Percentiles rank a stretch among this genome's conserved stretches.
Conservation (phyloP, 1,139 yeast genomes). For the Geotrichum aggregatum region DNA sequence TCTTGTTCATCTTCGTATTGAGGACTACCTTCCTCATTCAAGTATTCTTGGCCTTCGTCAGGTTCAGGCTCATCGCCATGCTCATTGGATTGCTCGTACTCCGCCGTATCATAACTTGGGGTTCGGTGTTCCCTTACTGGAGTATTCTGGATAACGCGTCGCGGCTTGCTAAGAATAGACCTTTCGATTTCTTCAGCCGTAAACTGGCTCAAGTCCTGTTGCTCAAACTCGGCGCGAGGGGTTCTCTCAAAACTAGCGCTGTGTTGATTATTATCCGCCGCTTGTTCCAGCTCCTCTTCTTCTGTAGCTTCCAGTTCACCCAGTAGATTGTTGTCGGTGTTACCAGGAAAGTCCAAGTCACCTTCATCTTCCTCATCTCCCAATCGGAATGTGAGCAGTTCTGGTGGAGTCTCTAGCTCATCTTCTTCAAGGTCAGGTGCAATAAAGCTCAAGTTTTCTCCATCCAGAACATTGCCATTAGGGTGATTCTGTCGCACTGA, state of each 20-base stretch:
- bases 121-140: not conserved
- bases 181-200: conserved; percentile 16
- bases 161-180: conserved; percentile 16
- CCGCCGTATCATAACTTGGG: not conserved
- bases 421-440: conserved; percentile 5
- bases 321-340: too few species aligned
- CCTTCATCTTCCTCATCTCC: conserved; percentile 1
- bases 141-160: conserved; percentile 6
- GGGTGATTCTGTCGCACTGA: conserved; percentile 6
- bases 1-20: not conserved
- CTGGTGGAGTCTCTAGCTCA: conserved; percentile 17
- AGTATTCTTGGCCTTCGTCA: not conserved
- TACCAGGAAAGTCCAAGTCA: too few species aligned
- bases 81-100: not conserved
- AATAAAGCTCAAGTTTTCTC: not conserved
- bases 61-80: not conserved
- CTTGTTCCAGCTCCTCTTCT: not conserved
- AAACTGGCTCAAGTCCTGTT: conserved; percentile 7
- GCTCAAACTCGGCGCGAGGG: not conserved
- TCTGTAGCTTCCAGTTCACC: conserved; percentile 1
- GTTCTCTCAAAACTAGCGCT: not conserved
- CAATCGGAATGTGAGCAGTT: conserved; percentile 6
- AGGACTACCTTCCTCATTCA: too few species aligned
- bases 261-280: not conserved
- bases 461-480: not conserved